These are phyloP conservation scores for Isabelozyma heimii DNA, from an alignment of 805 yeast species.

Conservation along the genomic window DNA sequence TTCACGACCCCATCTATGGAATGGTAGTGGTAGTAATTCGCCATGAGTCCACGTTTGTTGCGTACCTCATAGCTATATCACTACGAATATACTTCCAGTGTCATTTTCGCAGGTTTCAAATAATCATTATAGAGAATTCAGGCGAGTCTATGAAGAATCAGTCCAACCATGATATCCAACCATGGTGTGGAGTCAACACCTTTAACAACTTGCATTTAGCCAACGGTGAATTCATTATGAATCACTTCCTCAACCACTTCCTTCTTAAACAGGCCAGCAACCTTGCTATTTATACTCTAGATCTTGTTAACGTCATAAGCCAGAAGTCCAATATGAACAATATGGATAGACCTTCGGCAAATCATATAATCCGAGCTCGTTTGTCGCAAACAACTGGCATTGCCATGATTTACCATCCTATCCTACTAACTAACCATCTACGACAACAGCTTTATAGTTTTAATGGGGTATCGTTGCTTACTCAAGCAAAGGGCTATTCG, in stretches of 20 bases:
- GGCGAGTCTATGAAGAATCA: not conserved
- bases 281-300: not conserved
- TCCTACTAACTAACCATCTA: constrained; percentile 6
- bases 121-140: constrained; percentile 10
- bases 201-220: constrained; percentile 10
- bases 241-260: constrained; percentile 1
- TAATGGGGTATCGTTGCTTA: not conserved
- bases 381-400: constrained; percentile 1
- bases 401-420: constrained; percentile 17
- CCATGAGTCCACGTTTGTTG: constrained; percentile 8
- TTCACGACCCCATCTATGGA: not conserved
- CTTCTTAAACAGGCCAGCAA: not conserved
- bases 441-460: constrained; percentile 2
- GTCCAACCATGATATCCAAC: constrained; percentile 7
- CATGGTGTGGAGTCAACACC: constrained; percentile 29
- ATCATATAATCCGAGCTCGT: constrained; percentile 1
- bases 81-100: constrained; percentile 8
- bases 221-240: constrained; percentile 5
- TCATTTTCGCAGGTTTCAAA: constrained; percentile 7
- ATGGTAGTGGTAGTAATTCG: constrained; percentile 4
- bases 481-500: not conserved
- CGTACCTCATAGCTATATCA: constrained; percentile 16
- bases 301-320: not conserved
- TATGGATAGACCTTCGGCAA: constrained; percentile 3
- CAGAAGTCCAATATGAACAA: not conserved